Percentiles rank a stretch among this genome's conserved stretches.
Conservation (phyloP, 306 rosid species). For the Trifolium subterraneum region DNA sequence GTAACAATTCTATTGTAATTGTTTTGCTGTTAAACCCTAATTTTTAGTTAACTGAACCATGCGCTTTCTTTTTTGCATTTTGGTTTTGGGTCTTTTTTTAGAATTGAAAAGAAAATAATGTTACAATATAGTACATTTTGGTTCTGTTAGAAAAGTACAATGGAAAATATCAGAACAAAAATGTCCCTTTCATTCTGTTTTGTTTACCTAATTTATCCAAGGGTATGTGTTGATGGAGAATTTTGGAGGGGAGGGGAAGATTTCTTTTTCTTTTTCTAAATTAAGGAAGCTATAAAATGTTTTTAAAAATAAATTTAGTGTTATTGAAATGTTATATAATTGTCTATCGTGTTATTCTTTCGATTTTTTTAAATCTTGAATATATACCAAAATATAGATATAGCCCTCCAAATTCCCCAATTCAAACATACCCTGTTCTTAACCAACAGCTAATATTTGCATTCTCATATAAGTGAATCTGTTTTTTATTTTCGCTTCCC, state of each 20-base stretch:
- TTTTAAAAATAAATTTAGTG: background rate
- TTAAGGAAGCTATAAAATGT: background rate
- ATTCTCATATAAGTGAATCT: background rate
- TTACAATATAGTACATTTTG: background rate
- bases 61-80: background rate
- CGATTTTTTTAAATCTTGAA: background rate
- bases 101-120: background rate
- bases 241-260: background rate
- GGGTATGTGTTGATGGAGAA: background rate
- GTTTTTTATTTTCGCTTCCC: background rate
- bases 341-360: background rate
- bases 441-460: background rate
- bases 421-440: background rate
- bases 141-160: background rate
- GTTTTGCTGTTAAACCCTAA: conserved; percentile 21
- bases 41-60: background rate
- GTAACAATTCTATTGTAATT: background rate
- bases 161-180: conserved; percentile 1
- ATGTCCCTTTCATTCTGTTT: background rate
- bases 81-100: conserved; percentile 4
- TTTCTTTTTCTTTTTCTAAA: background rate
- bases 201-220: background rate
- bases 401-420: background rate
- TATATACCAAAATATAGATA: background rate
- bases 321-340: background rate